phyloP scores from a whole-genome alignment of 2,329 filamentous ascomycete genomes.

The Calonectria montana region DNA sequence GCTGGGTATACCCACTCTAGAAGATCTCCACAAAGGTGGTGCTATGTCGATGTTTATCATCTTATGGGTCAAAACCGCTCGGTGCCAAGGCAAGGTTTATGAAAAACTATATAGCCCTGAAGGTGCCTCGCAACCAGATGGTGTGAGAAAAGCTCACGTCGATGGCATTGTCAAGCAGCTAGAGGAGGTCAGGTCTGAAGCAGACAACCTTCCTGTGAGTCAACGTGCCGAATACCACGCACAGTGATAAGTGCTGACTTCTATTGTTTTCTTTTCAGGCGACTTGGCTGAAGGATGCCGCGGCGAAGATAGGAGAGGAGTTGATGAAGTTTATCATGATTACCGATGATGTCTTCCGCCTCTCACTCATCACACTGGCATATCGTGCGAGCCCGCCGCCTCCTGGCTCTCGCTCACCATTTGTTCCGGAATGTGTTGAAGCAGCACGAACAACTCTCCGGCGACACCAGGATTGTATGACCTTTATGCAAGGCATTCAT shows the following conservation, averaged over 20 bases:
- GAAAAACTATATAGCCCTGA: slow-evolving; percentile 63
- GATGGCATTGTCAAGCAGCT: slow-evolving; percentile 45
- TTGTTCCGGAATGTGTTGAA: slow-evolving; percentile 55
- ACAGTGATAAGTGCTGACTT: background rate
- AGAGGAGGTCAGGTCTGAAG: slow-evolving; percentile 40
- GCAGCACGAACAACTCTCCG: slow-evolving; percentile 54
- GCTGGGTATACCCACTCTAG: slow-evolving; percentile 47
- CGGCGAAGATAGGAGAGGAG: slow-evolving; percentile 39
- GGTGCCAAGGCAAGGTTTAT: slow-evolving; percentile 67
- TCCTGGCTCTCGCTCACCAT: slow-evolving; percentile 46
- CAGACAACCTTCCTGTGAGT: slow-evolving; percentile 32
- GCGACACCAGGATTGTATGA: slow-evolving; percentile 55
- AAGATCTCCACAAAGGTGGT: slow-evolving; percentile 43
- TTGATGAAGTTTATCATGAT: slow-evolving; percentile 51
- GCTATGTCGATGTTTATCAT: slow-evolving; percentile 51
- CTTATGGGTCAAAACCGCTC: slow-evolving; percentile 63
- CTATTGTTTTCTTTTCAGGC: background rate
- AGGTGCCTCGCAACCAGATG: slow-evolving; percentile 49
- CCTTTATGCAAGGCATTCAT: slow-evolving; percentile 49
- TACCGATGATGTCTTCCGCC: slow-evolving; percentile 55
- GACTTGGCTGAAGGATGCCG: slow-evolving; percentile 38
- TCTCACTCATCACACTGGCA: slow-evolving; percentile 54
- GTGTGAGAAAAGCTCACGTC: slow-evolving; percentile 49
- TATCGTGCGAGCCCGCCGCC: slow-evolving; percentile 54
- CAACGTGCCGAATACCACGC: background rate